Evolutionary conservation across 495 filamentous ascomycete genomes (phyloP).

Genomic region (Echria macrotheca): DNA sequence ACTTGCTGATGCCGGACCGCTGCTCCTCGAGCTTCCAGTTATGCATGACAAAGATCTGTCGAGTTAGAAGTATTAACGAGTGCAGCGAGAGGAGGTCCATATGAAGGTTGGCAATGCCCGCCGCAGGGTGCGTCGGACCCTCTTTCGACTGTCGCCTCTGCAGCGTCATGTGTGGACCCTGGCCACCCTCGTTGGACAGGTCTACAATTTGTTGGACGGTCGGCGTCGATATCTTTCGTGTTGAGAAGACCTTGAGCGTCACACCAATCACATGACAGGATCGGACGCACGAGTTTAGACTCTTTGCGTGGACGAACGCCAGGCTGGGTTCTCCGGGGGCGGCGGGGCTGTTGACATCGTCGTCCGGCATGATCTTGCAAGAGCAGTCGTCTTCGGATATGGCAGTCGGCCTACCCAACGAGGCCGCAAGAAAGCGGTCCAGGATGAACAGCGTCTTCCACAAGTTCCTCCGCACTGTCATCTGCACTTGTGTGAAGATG

Average conservation of each 20-base stretch:
- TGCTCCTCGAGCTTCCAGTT: conserved; percentile 31
- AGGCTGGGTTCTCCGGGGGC: conserved; percentile 22
- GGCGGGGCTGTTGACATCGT: conserved; percentile 39
- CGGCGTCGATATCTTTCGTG: conserved; percentile 60
- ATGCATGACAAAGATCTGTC: conserved; percentile 61
- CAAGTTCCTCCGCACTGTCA: conserved; percentile 45
- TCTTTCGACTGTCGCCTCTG: conserved; percentile 47
- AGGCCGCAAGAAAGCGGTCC: conserved; percentile 55
- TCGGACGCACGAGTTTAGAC: conserved; percentile 50
- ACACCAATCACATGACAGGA: conserved; percentile 60
- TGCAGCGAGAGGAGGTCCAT: conserved; percentile 66
- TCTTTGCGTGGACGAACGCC: conserved; percentile 25
- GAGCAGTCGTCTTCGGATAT: conserved; percentile 60
- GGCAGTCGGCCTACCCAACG: conserved; percentile 53
- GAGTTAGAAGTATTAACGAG: conserved; percentile 65
- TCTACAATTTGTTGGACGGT: conserved; percentile 63
- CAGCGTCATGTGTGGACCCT: conserved; percentile 38
- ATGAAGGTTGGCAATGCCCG: conserved; percentile 62
- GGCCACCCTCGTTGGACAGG: conserved; percentile 46
- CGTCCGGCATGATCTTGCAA: conserved; percentile 32
- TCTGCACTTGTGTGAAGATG: conserved; percentile 42
- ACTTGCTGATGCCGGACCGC: conserved; percentile 26
- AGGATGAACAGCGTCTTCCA: conserved; percentile 59
- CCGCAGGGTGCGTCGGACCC: conserved; percentile 39
- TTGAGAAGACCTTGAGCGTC: conserved; percentile 65